Evolutionary conservation across 345 rosid genomes (phyloP).

Genomic region (Geranium brycei): DNA sequence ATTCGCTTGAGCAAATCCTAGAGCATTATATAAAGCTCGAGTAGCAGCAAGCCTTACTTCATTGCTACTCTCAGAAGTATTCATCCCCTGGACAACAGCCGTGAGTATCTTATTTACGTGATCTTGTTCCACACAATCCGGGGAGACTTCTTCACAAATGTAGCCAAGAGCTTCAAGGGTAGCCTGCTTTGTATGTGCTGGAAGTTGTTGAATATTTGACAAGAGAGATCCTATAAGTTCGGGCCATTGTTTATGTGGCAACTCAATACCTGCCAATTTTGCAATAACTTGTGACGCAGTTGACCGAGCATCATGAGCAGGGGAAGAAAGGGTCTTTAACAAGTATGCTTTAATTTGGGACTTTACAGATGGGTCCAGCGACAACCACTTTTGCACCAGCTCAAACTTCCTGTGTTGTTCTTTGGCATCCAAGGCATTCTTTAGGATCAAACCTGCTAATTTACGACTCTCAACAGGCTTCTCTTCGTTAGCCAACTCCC

Average conservation of each 20-base stretch:
- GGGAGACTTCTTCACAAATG: conserved; percentile 64
- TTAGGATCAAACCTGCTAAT: conserved; percentile 33
- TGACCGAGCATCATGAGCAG: conserved; percentile 3
- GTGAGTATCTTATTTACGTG: conserved; percentile 69
- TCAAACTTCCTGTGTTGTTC: conserved; percentile 34
- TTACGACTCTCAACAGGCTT: conserved; percentile 40
- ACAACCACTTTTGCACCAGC: conserved; percentile 35
- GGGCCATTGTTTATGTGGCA: conserved; percentile 75
- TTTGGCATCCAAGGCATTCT: conserved; percentile 41
- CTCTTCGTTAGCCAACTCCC: conserved; percentile 34
- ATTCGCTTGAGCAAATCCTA: conserved; percentile 25
- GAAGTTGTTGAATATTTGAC: conserved; percentile 53
- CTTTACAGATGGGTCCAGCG: conserved; percentile 23
- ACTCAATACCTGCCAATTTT: conserved; percentile 55
- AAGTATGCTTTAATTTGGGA: conserved; percentile 25
- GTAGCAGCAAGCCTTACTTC: conserved; percentile 24
- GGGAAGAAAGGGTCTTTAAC: conserved; percentile 30
- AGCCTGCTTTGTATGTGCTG: conserved; percentile 56
- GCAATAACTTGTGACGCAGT: conserved; percentile 31
- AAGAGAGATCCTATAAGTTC: conserved; percentile 54
- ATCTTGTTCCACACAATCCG: conserved; percentile 61
- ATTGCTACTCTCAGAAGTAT: conserved; percentile 16
- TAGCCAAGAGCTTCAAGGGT: conserved; percentile 72
- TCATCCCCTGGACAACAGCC: conserved; percentile 42
- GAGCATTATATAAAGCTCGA: conserved; percentile 19